Base-by-base conservation (phyloP, 2,329 filamentous ascomycete species). In the Sordariomycetes sp. region DNA sequence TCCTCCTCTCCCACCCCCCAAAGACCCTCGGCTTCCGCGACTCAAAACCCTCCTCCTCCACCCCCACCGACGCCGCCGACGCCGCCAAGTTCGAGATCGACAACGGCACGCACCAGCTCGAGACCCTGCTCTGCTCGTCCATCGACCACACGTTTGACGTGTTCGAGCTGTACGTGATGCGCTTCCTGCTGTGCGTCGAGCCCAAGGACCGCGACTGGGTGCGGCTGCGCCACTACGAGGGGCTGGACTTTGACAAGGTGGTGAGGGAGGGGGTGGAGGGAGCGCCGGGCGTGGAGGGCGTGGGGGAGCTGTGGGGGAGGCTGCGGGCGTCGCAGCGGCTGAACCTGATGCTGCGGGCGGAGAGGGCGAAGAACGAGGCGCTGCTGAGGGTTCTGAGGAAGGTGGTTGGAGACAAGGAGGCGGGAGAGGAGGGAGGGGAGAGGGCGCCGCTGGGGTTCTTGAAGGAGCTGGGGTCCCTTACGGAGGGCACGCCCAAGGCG, bases 61-160 rank as follows among this genome's bases (percentile, higher is more conserved):
- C 53, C 11, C 22, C 57, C 58, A 59, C 71, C 54, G 66, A 65
- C 53, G 46, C 62, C 57, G 70, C 71, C 55, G 77, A 76, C 59
- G 72, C 67, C 18, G 74, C 73, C 59, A 74, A 73, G 68, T 72
- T 69, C 53, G 92, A 99, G 72, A 89, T 99, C 62, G 91, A 96
- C 68, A 86, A 90, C 68, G 94, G 94, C 60, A 83, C 90, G 16
- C 89, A 93, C 72, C 87, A 91, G 74, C 78, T 94, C 50, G 89
- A 94, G 71, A 94, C 89, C 18, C 77, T 94, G 10, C 79, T 93
- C 32, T 90, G 89, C 71, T 82, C 87, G 52, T 88, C 85, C 65
- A 89, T 93, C 62, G 89, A 94, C 72, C 88, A 87, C 71, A 89
- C 89, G 63, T 93, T 93, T 68, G 89, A 94, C 75, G 85, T 88